Evolutionary conservation across 2,329 filamentous ascomycete species (phyloP).

Genomic region (Zasmidium angulare): DNA sequence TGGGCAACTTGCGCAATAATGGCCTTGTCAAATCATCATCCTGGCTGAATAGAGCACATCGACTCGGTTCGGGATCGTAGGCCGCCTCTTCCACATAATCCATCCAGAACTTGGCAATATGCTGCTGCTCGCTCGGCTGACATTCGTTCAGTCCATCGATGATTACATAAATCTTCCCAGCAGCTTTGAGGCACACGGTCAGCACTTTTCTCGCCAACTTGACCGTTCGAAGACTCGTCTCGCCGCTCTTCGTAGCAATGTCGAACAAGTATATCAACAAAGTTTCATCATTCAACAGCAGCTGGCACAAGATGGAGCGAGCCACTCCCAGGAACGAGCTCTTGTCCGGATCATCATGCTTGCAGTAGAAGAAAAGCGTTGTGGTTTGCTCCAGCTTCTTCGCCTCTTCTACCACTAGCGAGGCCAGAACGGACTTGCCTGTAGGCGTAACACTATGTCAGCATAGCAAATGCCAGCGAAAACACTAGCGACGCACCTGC

Average conservation of each 20-base stretch:
- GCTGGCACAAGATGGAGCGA: conserved; percentile 8
- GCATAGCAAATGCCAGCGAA: neutral
- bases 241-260: neutral
- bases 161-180: conserved; percentile 3
- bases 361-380: conserved; percentile 13
- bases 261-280: conserved; percentile 7
- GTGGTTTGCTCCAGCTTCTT: neutral
- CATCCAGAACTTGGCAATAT: conserved; percentile 7
- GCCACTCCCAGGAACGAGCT: conserved; percentile 12
- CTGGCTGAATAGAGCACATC: conserved; percentile 8
- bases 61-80: neutral
- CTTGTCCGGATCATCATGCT: conserved; percentile 5
- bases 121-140: conserved; percentile 3
- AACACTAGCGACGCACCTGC: neutral
- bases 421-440: conserved; percentile 15
- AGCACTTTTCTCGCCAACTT: conserved; percentile 8
- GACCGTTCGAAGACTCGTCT: neutral
- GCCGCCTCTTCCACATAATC: conserved; percentile 1
- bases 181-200: neutral
- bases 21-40: conserved; percentile 3
- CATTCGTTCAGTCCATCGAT: conserved; percentile 17
- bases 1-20: conserved; percentile 1
- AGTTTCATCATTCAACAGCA: neutral
- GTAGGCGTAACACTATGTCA: neutral
- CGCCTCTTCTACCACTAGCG: conserved; percentile 4